A percentile compares a stretch with the other conserved stretches of the same genome.
phyloP scores from a whole-genome alignment of 73 alveolate species.

The Tetrahymena thermophila region DNA sequence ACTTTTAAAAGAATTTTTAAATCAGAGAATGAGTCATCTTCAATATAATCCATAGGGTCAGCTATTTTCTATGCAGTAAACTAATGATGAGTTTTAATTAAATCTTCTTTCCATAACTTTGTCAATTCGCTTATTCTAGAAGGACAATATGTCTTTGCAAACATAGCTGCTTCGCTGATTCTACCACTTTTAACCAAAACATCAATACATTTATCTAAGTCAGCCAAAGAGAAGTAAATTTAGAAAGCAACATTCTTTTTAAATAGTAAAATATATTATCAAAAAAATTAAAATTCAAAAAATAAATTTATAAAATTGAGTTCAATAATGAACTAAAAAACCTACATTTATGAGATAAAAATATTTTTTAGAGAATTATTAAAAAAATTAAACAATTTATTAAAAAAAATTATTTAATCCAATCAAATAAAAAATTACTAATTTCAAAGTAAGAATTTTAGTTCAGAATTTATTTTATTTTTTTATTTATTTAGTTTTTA shows the following conservation, averaged over 20 bases:
- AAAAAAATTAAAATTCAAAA: too few species aligned
- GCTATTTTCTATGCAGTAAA: slow-evolving; percentile 27
- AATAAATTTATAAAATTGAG: too few species aligned
- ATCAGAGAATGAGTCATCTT: not conserved
- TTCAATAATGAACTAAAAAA: too few species aligned
- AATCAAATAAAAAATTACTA: too few species aligned
- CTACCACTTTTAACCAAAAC: slow-evolving; percentile 68
- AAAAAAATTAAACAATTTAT: too few species aligned
- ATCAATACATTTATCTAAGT: slow-evolving; percentile 64
- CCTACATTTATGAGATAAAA: too few species aligned
- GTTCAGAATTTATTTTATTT: too few species aligned
- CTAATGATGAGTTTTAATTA: slow-evolving; percentile 43
- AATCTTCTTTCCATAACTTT: slow-evolving; percentile 72
- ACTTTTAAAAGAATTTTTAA: not conserved
- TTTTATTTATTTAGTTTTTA: too few species aligned
- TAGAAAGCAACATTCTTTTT: slow-evolving; percentile 79
- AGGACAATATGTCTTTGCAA: slow-evolving; percentile 92
- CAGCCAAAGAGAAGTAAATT: slow-evolving; percentile 58
- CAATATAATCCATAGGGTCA: slow-evolving; percentile 40
- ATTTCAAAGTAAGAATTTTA: too few species aligned
- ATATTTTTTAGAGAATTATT: too few species aligned
- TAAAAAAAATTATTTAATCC: too few species aligned
- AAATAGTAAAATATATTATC: not conserved
- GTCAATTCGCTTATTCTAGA: slow-evolving; percentile 59
- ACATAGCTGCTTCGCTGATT: slow-evolving; percentile 92